Evolutionary conservation across 345 rosid genomes (phyloP).

Genomic region (Gossypium stocksii): DNA sequence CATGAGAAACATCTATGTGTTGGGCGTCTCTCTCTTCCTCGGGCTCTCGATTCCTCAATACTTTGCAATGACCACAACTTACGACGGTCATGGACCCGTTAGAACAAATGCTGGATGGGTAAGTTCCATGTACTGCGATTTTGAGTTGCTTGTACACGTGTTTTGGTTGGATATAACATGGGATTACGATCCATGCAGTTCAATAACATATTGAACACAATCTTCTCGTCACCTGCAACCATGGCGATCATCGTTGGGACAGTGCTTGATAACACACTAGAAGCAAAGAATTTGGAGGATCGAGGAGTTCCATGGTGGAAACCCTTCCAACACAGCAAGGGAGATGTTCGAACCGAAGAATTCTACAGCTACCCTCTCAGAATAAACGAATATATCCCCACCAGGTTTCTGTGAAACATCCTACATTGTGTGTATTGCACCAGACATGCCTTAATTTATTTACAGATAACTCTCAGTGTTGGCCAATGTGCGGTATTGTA

Average conservation of each 20-base stretch:
- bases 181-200: conserved; percentile 41
- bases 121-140: conserved; percentile 25
- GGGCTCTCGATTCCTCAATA: conserved; percentile 85
- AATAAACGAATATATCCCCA: conserved; percentile 43
- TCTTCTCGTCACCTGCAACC: conserved; percentile 81
- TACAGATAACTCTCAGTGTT: neutral
- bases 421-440: conserved; percentile 7
- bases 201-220: conserved; percentile 74
- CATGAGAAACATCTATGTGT: conserved; percentile 75
- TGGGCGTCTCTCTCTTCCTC: conserved; percentile 79
- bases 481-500: neutral
- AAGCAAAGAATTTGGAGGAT: conserved; percentile 34
- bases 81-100: conserved; percentile 72
- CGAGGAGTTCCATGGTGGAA: conserved; percentile 88
- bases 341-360: conserved; percentile 69
- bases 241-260: conserved; percentile 71
- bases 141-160: neutral
- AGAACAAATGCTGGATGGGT: conserved; percentile 85
- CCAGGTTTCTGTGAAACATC: conserved; percentile 48
- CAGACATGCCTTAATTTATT: neutral
- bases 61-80: conserved; percentile 44
- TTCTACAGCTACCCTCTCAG: conserved; percentile 68
- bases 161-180: neutral
- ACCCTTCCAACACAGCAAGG: conserved; percentile 68
- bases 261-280: conserved; percentile 73